Evolutionary conservation across 2,329 filamentous ascomycete genomes (phyloP).

Genomic region (Harringtonia lauricola): DNA sequence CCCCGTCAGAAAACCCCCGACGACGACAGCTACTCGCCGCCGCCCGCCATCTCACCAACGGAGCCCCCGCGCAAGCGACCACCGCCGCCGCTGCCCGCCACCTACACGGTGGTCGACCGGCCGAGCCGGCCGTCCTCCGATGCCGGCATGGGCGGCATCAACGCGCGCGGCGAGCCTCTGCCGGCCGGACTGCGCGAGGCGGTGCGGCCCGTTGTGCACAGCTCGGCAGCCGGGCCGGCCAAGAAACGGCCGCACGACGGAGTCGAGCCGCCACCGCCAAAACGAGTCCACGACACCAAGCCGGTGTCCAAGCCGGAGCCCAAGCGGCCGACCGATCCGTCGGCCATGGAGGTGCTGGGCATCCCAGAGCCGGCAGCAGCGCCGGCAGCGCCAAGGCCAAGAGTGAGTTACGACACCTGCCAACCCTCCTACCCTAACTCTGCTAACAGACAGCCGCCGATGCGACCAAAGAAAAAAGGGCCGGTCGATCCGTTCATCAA

Average conservation of each 20-base stretch:
- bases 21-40: slow-evolving; percentile 9
- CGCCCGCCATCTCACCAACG: slow-evolving; percentile 4
- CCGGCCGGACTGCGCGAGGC: slow-evolving; percentile 6
- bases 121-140: background rate
- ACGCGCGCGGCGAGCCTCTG: slow-evolving; percentile 18
- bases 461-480: slow-evolving; percentile 23
- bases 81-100: slow-evolving; percentile 9
- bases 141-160: slow-evolving; percentile 15
- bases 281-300: slow-evolving; percentile 20
- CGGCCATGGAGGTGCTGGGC: slow-evolving; percentile 40
- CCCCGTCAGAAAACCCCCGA: too few relatives aligned
- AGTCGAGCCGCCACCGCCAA: slow-evolving; percentile 20
- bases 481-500: slow-evolving; percentile 34
- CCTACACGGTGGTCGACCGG: slow-evolving; percentile 10
- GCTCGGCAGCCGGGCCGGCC: slow-evolving; percentile 14
- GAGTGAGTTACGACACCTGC: slow-evolving; percentile 1
- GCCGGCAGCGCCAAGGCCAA: slow-evolving; percentile 1
- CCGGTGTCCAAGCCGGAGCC: slow-evolving; percentile 12
- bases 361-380: slow-evolving; percentile 20
- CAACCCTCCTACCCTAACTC: background rate
- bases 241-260: slow-evolving; percentile 35
- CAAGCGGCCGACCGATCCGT: slow-evolving; percentile 29
- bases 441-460: slow-evolving; percentile 3
- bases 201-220: slow-evolving; percentile 27
- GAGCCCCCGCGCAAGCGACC: slow-evolving; percentile 1